phyloP scores from a whole-genome alignment of 2,329 filamentous ascomycete genomes.

The Orbilia oligospora region DNA sequence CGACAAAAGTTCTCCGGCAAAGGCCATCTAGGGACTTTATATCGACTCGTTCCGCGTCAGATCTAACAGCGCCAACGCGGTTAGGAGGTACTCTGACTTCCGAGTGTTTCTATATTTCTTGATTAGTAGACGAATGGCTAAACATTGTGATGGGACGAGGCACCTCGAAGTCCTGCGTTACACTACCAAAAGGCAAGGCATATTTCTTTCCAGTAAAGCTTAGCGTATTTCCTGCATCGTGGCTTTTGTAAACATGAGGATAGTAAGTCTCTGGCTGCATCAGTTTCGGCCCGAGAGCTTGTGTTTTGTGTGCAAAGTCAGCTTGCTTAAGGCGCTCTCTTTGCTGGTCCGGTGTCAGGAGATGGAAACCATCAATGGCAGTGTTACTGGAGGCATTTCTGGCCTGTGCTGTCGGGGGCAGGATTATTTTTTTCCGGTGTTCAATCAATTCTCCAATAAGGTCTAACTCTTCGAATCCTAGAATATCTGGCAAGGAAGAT shows the following conservation, averaged over 20 bases:
- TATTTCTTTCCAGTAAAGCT: constrained; percentile 86
- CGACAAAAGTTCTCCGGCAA: constrained; percentile 90
- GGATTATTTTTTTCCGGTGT: constrained; percentile 78
- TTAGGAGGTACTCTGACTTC: constrained; percentile 89
- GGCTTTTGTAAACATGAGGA: constrained; percentile 90
- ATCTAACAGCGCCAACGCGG: constrained; percentile 80
- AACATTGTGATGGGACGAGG: neutral
- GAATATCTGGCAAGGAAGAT: constrained; percentile 86
- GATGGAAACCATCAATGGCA: constrained; percentile 69
- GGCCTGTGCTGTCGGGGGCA: constrained; percentile 66
- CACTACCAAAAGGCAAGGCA: constrained; percentile 81
- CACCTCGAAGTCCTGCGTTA: constrained; percentile 75
- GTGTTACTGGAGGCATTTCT: constrained; percentile 63
- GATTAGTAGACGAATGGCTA: constrained; percentile 7
- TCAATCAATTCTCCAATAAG: constrained; percentile 91
- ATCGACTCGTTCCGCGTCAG: constrained; percentile 80
- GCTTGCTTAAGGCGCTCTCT: constrained; percentile 81
- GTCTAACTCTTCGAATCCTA: constrained; percentile 94
- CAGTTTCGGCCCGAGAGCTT: constrained; percentile 78
- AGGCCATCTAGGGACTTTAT: constrained; percentile 89
- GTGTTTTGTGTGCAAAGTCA: constrained; percentile 87
- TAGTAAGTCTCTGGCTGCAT: constrained; percentile 81
- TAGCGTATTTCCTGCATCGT: constrained; percentile 87
- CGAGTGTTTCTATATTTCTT: constrained; percentile 79
- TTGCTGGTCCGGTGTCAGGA: constrained; percentile 82